These are phyloP conservation scores for Vickermania spadyakhi DNA, from an alignment of 208 protist genomes.

Conservation along the genomic window DNA sequence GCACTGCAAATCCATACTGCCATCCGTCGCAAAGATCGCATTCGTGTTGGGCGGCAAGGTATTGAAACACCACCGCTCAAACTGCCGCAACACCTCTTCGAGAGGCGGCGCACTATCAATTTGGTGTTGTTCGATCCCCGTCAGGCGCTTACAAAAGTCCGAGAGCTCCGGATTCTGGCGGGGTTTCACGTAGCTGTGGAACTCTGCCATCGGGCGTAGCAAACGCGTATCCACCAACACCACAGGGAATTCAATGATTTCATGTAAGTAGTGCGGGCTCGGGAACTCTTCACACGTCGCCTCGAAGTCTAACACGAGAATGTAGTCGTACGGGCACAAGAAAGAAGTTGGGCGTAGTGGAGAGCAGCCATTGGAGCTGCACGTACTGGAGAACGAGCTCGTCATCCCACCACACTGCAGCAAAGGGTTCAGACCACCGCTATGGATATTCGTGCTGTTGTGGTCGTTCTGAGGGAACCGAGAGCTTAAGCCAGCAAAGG, in stretches of 20 bases:
- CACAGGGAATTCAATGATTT: slow-evolving; percentile 96
- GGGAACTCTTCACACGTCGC: slow-evolving; percentile 81
- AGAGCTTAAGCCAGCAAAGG: slow-evolving; percentile 12
- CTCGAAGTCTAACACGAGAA: slow-evolving; percentile 90
- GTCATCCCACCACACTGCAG: not conserved
- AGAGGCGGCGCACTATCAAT: slow-evolving; percentile 68
- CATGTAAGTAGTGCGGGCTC: slow-evolving; percentile 69
- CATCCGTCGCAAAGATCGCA: slow-evolving; percentile 73
- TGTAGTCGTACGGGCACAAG: slow-evolving; percentile 81
- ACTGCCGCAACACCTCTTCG: slow-evolving; percentile 68
- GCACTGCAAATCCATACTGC: slow-evolving; percentile 64
- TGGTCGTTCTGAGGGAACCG: slow-evolving; percentile 4
- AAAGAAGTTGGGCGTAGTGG: not conserved
- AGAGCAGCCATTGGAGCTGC: not conserved
- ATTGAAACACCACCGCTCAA: slow-evolving; percentile 68
- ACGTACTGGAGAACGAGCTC: not conserved
- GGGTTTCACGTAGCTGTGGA: slow-evolving; percentile 87
- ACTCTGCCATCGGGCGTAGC: slow-evolving; percentile 66
- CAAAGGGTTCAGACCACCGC: not conserved
- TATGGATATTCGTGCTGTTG: not conserved
- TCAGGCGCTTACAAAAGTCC: slow-evolving; percentile 87
- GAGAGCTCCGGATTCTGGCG: slow-evolving; percentile 67
- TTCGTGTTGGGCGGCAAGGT: slow-evolving; percentile 51
- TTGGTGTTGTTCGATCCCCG: slow-evolving; percentile 88
- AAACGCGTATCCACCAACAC: slow-evolving; percentile 76